Evolutionary conservation across 176 grass and related monocot species (phyloP).

Genomic region (Oryza meyeriana): DNA sequence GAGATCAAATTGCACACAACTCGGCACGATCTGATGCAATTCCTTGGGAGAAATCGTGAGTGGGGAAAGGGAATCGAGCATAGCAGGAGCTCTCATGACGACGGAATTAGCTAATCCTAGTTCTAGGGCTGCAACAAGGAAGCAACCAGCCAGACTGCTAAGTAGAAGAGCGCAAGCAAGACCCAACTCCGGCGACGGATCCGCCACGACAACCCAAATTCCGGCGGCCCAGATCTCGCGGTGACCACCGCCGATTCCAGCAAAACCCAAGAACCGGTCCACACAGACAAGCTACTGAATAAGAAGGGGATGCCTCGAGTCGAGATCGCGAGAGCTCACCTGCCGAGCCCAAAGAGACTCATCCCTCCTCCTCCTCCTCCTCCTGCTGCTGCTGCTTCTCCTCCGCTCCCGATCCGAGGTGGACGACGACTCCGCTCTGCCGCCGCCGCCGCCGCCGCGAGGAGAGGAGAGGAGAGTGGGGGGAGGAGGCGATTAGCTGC

Average conservation of each 20-base stretch:
- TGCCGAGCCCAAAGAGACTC: slow-evolving; percentile 97
- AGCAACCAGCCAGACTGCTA: background rate
- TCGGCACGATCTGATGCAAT: background rate
- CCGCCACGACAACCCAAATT: background rate
- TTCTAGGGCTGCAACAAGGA: background rate
- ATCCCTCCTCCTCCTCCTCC: slow-evolving; percentile 37
- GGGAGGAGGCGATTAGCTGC: background rate
- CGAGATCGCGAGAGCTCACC: slow-evolving; percentile 46
- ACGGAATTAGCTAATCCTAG: background rate
- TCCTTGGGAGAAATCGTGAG: background rate
- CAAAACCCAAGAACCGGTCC: background rate
- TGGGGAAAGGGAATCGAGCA: background rate
- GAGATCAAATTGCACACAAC: background rate
- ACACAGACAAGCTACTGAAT: background rate
- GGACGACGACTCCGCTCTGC: background rate
- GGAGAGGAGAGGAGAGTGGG: background rate
- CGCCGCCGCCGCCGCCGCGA: background rate
- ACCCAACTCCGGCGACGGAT: background rate
- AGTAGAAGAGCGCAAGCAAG: background rate
- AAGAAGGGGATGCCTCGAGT: background rate
- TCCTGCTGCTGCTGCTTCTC: background rate
- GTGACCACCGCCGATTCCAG: background rate
- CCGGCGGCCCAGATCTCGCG: background rate
- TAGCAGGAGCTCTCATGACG: background rate
- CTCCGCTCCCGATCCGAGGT: slow-evolving; percentile 13